Conservation (phyloP, 495 filamentous ascomycete species). For the Xanthoparmelia taractica region DNA sequence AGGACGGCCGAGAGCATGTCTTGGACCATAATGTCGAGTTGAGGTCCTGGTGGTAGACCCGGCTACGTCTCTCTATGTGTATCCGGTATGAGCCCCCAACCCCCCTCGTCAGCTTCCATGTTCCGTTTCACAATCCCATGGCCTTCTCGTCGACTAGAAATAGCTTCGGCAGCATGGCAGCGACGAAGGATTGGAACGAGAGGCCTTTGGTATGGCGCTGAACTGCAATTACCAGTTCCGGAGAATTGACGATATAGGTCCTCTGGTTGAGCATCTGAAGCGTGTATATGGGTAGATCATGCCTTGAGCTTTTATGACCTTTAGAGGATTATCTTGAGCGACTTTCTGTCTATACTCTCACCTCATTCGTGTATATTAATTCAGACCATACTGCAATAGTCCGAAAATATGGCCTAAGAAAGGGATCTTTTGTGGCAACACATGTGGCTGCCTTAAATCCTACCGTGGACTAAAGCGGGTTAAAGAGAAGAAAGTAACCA, state of each 20-base stretch:
- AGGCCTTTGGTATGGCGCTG: conserved; percentile 37
- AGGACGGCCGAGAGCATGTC: not conserved
- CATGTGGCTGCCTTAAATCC: conserved; percentile 40
- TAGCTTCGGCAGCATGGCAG: conserved; percentile 18
- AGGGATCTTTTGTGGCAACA: conserved; percentile 34
- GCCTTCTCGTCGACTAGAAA: conserved; percentile 15
- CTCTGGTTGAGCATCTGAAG: conserved; percentile 35
- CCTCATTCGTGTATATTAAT: conserved; percentile 29
- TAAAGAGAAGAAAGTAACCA: not conserved
- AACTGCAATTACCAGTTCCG: conserved; percentile 33
- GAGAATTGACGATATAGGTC: conserved; percentile 39
- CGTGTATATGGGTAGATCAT: conserved; percentile 33
- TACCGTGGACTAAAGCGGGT: conserved; percentile 9
- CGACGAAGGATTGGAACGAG: conserved; percentile 35
- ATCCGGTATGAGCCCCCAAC: not conserved
- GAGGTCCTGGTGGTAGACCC: conserved; percentile 13
- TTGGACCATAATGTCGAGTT: not conserved
- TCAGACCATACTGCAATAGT: conserved; percentile 33
- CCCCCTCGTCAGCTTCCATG: conserved; percentile 11
- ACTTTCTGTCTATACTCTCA: not conserved
- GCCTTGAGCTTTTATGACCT: conserved; percentile 1
- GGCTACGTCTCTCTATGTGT: not conserved
- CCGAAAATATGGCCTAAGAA: conserved; percentile 40
- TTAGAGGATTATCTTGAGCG: not conserved
- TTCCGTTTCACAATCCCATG: conserved; percentile 15